Conservation (phyloP, 2,329 filamentous ascomycete species). For the Colletotrichum higginsianum region DNA sequence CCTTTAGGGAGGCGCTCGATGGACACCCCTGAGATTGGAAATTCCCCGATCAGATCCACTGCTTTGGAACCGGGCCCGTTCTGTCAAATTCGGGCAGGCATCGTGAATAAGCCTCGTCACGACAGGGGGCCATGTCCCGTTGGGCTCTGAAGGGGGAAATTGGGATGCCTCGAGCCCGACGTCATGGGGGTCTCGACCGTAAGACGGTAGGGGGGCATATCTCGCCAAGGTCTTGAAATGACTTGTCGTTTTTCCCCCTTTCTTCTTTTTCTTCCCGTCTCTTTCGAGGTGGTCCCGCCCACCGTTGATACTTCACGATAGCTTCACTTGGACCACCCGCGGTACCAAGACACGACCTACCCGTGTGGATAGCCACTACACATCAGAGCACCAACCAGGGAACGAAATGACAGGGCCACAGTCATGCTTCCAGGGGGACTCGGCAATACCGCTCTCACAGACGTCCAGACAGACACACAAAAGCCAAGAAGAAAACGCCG, state of each 20-base stretch:
- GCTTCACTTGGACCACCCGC: conserved; percentile 14
- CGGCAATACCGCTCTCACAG: neutral
- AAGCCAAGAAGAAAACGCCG: neutral
- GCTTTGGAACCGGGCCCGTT: neutral
- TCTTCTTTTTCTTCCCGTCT: too few relatives aligned
- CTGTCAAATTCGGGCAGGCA: neutral
- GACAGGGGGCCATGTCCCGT: conserved; percentile 28
- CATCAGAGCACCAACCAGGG: neutral
- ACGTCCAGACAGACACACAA: neutral
- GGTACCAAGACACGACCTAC: conserved; percentile 1
- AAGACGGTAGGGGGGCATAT: neutral
- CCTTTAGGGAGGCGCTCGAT: conserved; percentile 27
- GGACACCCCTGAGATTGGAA: conserved; percentile 22
- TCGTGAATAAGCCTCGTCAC: conserved; percentile 22
- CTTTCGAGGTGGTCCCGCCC: neutral
- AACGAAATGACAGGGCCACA: neutral
- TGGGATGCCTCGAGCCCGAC: conserved; percentile 10
- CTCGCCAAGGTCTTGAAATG: neutral
- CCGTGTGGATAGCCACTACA: neutral
- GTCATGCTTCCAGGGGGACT: neutral
- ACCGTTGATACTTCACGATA: conserved; percentile 22
- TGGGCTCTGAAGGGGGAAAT: conserved; percentile 36
- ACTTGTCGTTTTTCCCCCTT: conserved; percentile 7
- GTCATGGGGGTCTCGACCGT: neutral
- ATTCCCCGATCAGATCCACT: conserved; percentile 37